Evolutionary conservation across 257 asterid species (phyloP).

Genomic region (Solanum bulbocastanum): DNA sequence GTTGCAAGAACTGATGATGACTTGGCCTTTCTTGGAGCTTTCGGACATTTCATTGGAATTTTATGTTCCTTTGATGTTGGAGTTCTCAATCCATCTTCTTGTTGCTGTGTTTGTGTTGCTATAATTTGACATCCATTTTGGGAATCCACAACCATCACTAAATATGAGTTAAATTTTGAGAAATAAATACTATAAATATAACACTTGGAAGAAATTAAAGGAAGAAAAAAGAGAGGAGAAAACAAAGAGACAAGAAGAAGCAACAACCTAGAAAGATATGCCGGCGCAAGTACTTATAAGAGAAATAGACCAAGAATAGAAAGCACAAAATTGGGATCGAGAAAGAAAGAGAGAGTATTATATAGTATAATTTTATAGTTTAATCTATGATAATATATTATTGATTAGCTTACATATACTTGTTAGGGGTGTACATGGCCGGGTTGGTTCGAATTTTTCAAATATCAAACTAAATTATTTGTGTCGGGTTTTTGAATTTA

Average conservation of each 20-base stretch:
- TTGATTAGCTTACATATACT: background rate
- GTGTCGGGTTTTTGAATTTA: too few species aligned
- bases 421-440: too few species aligned
- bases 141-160: background rate
- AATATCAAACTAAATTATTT: too few species aligned
- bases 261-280: background rate
- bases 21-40: slow-evolving; percentile 62
- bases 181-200: background rate
- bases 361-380: background rate
- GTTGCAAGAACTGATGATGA: slow-evolving; percentile 3
- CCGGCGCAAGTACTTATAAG: background rate
- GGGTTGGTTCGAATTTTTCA: too few species aligned
- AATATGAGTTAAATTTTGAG: background rate
- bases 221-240: background rate
- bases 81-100: slow-evolving; percentile 11
- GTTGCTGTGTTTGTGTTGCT: background rate
- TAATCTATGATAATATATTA: background rate
- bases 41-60: slow-evolving; percentile 31
- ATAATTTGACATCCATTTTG: background rate
- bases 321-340: background rate
- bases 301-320: background rate
- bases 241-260: background rate
- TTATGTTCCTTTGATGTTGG: slow-evolving; percentile 35
- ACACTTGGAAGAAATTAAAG: background rate
- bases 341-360: background rate